phyloP scores from a whole-genome alignment of 495 filamentous ascomycete genomes.

The Penicillium pancosmium region DNA sequence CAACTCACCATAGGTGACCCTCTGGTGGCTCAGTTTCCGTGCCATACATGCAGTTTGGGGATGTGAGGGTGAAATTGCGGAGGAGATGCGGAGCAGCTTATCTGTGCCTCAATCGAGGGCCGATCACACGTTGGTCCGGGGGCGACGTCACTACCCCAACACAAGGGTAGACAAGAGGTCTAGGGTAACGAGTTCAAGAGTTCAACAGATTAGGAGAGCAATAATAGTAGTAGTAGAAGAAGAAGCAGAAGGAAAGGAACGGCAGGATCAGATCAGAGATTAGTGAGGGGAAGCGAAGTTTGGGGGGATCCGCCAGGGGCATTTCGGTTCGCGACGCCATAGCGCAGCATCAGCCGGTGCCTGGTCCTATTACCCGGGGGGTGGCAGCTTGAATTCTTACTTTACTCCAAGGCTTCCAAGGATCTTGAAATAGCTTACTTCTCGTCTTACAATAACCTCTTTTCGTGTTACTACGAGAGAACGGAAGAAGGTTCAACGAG shows the following conservation, averaged over 20 bases:
- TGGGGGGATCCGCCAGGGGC: slow-evolving; percentile 22
- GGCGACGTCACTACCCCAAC: neutral
- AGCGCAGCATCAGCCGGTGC: slow-evolving; percentile 8
- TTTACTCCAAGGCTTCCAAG: too few relatives aligned
- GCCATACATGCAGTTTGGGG: slow-evolving; percentile 44
- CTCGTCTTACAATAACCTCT: too few relatives aligned
- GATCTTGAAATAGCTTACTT: too few relatives aligned
- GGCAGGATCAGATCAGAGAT: neutral
- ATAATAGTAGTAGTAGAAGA: too few relatives aligned
- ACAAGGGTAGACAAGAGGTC: neutral
- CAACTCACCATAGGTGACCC: slow-evolving; percentile 52
- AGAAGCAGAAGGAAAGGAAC: too few relatives aligned
- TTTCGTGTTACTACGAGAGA: neutral
- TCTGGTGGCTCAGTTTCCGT: slow-evolving; percentile 52
- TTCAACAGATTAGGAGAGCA: too few relatives aligned
- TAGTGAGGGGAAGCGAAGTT: slow-evolving; percentile 27
- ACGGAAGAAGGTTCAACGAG: neutral
- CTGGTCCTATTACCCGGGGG: slow-evolving; percentile 8
- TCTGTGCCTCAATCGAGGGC: slow-evolving; percentile 30
- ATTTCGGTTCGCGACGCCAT: slow-evolving; percentile 15
- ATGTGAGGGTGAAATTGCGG: slow-evolving; percentile 37
- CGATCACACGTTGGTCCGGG: slow-evolving; percentile 34
- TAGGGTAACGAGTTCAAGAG: too few relatives aligned
- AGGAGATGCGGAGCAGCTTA: slow-evolving; percentile 42
- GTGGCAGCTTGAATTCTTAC: too few relatives aligned